Evolutionary conservation across 768 basidiomycete species (phyloP).

Genomic region (Boletus rubroflammeus): DNA sequence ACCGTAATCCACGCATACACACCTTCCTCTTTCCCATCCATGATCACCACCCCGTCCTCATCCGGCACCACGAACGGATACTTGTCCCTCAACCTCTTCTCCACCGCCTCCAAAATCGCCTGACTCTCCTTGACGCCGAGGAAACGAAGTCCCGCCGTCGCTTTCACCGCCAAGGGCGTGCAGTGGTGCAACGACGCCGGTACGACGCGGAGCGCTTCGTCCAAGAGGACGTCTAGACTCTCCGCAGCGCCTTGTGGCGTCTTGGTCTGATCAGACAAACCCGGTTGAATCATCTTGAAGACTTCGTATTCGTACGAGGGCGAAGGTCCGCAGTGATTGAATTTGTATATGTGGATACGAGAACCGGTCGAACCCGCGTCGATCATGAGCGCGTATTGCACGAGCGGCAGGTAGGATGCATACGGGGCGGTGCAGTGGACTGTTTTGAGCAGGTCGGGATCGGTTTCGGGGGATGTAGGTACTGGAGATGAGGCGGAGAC

Average conservation of each 20-base stretch:
- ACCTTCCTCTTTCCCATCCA: constrained; percentile 96
- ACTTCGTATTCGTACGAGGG: constrained; percentile 90
- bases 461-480: constrained; percentile 63
- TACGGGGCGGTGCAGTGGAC: constrained; percentile 64
- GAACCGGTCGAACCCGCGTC: constrained; percentile 98
- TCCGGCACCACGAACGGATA: constrained; percentile 70
- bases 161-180: constrained; percentile 88
- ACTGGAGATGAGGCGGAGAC: constrained; percentile 1
- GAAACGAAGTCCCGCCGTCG: constrained; percentile 83
- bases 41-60: constrained; percentile 71
- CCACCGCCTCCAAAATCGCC: constrained; percentile 75
- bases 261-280: constrained; percentile 62
- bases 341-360: constrained; percentile 97
- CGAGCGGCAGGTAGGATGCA: constrained; percentile 48
- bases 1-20: constrained; percentile 99
- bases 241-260: constrained; percentile 69
- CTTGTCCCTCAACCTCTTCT: constrained; percentile 46
- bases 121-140: constrained; percentile 59
- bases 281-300: constrained; percentile 79
- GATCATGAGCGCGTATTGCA: constrained; percentile 95
- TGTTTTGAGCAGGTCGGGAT: constrained; percentile 71
- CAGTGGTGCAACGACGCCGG: constrained; percentile 60
- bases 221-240: constrained; percentile 73
- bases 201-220: constrained; percentile 76
- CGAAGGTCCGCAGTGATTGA: constrained; percentile 80